Evolutionary conservation across 352 stramenopile species (phyloP), one percentile per base, ranked within the genome.

Genomic region (Plasmopara muralis): DNA sequence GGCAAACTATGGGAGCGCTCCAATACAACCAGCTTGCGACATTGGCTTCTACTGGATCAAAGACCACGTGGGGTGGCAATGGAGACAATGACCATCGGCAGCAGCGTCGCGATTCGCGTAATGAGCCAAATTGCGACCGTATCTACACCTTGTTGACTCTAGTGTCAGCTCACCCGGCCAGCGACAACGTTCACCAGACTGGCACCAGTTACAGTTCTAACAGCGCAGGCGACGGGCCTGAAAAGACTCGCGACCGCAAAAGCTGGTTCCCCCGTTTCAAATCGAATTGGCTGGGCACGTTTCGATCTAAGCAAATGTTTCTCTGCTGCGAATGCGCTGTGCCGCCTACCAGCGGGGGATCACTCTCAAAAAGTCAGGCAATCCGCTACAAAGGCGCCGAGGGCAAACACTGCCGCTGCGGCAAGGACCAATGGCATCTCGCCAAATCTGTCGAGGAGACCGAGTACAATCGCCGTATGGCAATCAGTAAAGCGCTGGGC

Each of bases 221-320:
- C 60, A 86, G 77, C 52, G 77, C 79, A 13, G 76, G 79, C 45
- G 79, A 89, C 30, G 77, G 76, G 31, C 83, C 83, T 9, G 83
- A 93, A 66, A 93, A 93, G 70, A 93, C 83, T 16, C 77, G 83
- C 57, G 83, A 93, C 57, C 80, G 80, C 63, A 89, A 89, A 63
- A 83, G 69, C 50, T 93, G 83, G 83, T 93, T 93, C 58, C 83
- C 83, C 29, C 83, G 83, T 47, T 93, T 93, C 68, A 93, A 93
- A 59, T 91, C 80, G 39, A 93, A 89, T 44, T 88, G 80, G 76
- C 64, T 90, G n/a, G 83, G 83, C 54, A 89, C 77, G 25, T 93
- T 86, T 58, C 80, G 83, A 39, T 89, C 79, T 55, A 90, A 88
- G 72, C 74, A 89, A 63, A 90, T 90, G 78, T 93, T 89, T 58